Percentiles rank a stretch among this genome's conserved stretches.
phyloP scores from a whole-genome alignment of 2,329 filamentous ascomycete genomes.

The Lachnellula hyalina region DNA sequence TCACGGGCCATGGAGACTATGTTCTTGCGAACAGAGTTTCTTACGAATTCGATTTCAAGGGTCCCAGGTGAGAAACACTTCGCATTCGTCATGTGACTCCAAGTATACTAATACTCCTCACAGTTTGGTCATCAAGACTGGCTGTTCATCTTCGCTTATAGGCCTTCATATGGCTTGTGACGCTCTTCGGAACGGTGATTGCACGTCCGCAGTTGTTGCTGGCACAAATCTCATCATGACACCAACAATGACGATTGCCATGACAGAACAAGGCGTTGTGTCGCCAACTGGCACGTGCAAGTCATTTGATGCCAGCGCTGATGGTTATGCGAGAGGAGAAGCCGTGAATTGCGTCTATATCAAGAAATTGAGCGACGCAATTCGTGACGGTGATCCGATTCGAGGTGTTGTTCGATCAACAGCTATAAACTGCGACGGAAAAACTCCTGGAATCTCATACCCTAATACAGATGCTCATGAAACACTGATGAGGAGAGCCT shows the following conservation, averaged over 20 bases:
- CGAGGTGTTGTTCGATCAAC: slow-evolving; percentile 50
- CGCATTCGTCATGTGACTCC: not conserved
- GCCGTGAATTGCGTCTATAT: slow-evolving; percentile 52
- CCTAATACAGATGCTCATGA: slow-evolving; percentile 36
- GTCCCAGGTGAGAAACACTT: slow-evolving; percentile 19
- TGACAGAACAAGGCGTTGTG: slow-evolving; percentile 4
- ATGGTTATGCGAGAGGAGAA: slow-evolving; percentile 61
- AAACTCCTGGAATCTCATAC: slow-evolving; percentile 39
- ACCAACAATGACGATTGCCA: slow-evolving; percentile 5
- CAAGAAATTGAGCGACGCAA: slow-evolving; percentile 52
- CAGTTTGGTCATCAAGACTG: slow-evolving; percentile 35
- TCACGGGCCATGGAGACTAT: slow-evolving; percentile 10
- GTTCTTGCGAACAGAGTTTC: slow-evolving; percentile 28
- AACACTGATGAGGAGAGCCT: slow-evolving; percentile 12
- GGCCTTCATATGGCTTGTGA: slow-evolving; percentile 50
- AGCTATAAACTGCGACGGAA: slow-evolving; percentile 46
- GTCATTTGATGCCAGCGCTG: slow-evolving; percentile 50
- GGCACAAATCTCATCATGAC: slow-evolving; percentile 11
- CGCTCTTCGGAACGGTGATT: slow-evolving; percentile 41
- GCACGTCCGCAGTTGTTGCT: slow-evolving; percentile 21
- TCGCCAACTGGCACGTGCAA: slow-evolving; percentile 36
- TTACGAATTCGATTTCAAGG: slow-evolving; percentile 32
- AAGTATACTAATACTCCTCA: not conserved
- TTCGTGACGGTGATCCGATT: slow-evolving; percentile 53
- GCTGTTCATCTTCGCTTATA: slow-evolving; percentile 45